phyloP scores from a whole-genome alignment of 306 rosid species.

The Malus sieversii region DNA sequence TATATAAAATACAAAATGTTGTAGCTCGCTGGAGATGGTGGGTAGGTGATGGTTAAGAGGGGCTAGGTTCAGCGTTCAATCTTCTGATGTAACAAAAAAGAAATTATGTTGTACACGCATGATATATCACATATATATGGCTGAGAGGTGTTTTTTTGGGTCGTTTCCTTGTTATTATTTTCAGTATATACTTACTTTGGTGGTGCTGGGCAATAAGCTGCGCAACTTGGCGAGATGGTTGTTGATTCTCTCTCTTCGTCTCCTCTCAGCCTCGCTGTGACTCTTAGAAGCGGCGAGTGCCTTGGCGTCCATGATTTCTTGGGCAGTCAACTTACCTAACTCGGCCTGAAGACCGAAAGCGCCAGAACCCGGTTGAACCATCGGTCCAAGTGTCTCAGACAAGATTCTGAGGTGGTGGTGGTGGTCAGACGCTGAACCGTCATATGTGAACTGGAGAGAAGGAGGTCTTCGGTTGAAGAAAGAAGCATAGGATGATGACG shows the following conservation, averaged over 20 bases:
- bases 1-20: not conserved
- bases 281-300: conserved; percentile 91
- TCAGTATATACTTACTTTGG: conserved; percentile 57
- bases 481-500: conserved; percentile 40
- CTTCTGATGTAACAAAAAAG: not conserved
- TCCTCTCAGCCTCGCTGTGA: conserved; percentile 88
- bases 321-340: conserved; percentile 74
- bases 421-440: conserved; percentile 58
- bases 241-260: conserved; percentile 92
- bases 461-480: conserved; percentile 53
- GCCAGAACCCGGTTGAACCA: conserved; percentile 48
- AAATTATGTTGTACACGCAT: conserved; percentile 20
- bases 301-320: conserved; percentile 90
- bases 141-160: not conserved
- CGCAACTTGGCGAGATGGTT: conserved; percentile 87
- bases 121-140: conserved; percentile 1
- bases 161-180: not conserved
- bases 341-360: conserved; percentile 83
- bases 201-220: conserved; percentile 78
- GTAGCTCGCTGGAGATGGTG: not conserved
- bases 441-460: conserved; percentile 63
- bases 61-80: not conserved
- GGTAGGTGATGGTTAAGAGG: not conserved
- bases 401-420: conserved; percentile 63
- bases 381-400: conserved; percentile 63